These are phyloP conservation scores for Malus orientalis DNA, from an alignment of 306 rosid species.

Conservation along the genomic window DNA sequence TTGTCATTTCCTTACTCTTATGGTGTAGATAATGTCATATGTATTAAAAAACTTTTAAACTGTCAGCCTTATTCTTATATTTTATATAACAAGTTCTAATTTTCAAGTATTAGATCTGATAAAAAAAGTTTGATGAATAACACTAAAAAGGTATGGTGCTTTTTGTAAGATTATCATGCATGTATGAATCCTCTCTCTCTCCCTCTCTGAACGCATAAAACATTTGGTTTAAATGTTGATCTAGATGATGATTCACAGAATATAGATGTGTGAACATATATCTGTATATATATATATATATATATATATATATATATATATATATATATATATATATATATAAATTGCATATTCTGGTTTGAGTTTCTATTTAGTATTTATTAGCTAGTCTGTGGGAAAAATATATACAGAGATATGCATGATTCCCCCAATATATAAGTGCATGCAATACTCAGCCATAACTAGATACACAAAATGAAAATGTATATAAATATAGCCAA, in stretches of 20 bases:
- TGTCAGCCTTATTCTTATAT: not conserved
- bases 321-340: too few species aligned
- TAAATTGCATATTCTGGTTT: too few species aligned
- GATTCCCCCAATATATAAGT: too few species aligned
- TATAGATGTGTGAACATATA: not conserved
- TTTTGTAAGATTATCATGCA: not conserved
- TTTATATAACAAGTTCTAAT: not conserved
- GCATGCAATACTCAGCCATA: not conserved
- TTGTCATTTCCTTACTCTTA: accelerated
- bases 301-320: too few species aligned
- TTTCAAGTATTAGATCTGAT: not conserved
- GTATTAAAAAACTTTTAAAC: not conserved
- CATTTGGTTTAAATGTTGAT: not conserved
- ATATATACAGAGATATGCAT: too few species aligned
- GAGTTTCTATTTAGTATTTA: not conserved
- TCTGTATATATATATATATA: not conserved
- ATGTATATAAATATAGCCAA: too few species aligned
- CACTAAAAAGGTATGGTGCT: not conserved
- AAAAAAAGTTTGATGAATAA: too few species aligned
- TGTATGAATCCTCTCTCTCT: not conserved
- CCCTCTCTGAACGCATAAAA: not conserved
- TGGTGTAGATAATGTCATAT: too few species aligned
- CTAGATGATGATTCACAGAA: not conserved
- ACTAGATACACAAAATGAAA: not conserved
- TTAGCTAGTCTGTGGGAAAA: too few species aligned